These are phyloP conservation scores for Citrus glauca DNA, from an alignment of 345 rosid genomes.

Conservation along the genomic window DNA sequence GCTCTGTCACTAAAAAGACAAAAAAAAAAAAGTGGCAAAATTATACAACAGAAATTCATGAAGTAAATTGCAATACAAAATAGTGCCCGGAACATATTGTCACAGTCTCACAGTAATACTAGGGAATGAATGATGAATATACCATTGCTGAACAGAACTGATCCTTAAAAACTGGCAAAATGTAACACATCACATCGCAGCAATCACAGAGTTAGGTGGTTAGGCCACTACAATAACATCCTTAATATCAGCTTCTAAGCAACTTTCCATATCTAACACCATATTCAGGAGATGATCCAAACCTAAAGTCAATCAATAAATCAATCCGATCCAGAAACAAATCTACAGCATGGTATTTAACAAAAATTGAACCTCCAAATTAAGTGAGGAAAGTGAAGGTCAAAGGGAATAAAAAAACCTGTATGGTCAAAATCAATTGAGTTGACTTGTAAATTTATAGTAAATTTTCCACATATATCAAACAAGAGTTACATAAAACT, in stretches of 20 bases:
- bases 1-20: conserved; percentile 25
- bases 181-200: background rate
- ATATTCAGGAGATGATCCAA: background rate
- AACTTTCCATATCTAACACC: background rate
- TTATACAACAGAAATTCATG: background rate
- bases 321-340: background rate
- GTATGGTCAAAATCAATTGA: background rate
- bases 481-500: background rate
- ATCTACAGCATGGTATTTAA: background rate
- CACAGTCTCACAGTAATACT: background rate
- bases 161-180: background rate
- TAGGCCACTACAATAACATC: background rate
- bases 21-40: conserved; percentile 11
- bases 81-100: background rate
- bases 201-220: background rate
- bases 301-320: background rate
- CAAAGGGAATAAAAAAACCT: background rate
- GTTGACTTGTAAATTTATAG: conserved; percentile 3
- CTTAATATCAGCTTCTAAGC: background rate
- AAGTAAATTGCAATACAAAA: background rate
- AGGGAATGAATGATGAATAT: no score
- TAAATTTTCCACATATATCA: background rate
- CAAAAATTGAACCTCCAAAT: background rate
- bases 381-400: background rate
- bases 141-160: background rate